These are phyloP conservation scores for Leccinum discolor DNA, from an alignment of 1,284 basidiomycete species.

Conservation along the genomic window DNA sequence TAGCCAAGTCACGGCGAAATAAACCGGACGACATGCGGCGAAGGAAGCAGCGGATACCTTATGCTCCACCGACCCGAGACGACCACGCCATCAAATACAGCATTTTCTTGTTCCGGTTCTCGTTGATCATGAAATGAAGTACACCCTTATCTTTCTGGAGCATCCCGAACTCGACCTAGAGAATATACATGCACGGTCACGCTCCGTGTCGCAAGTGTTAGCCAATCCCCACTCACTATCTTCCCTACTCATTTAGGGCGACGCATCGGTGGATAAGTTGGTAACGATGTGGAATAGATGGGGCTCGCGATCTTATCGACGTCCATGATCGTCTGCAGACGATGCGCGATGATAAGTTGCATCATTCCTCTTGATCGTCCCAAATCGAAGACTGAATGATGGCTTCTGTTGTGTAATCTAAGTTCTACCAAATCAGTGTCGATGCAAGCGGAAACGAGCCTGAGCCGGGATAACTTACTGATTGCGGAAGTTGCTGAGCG, in stretches of 20 bases:
- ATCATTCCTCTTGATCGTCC: constrained; percentile 51
- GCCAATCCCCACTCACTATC: constrained; percentile 29
- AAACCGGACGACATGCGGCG: neutral
- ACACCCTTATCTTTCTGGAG: constrained; percentile 45
- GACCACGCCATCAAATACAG: constrained; percentile 26
- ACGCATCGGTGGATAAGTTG: constrained; percentile 11
- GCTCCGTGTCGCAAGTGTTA: neutral
- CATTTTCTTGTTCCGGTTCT: constrained; percentile 37
- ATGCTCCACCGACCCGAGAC: neutral
- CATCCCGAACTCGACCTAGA: constrained; percentile 43
- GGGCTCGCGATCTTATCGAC: constrained; percentile 49
- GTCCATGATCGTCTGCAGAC: constrained; percentile 73
- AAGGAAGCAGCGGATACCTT: neutral
- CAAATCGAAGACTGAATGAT: constrained; percentile 37
- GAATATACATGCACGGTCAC: neutral
- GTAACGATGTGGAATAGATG: constrained; percentile 12
- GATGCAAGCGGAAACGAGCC: neutral
- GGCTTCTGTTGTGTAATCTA: constrained; percentile 31
- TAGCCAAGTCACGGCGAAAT: neutral
- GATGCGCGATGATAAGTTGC: constrained; percentile 67
- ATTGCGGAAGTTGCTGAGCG: constrained; percentile 38
- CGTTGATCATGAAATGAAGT: constrained; percentile 49
- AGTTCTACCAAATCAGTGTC: neutral
- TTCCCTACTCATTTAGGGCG: constrained; percentile 33
- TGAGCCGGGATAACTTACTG: constrained; percentile 6